A percentile compares a stretch with the other conserved stretches of the same genome.
These are phyloP conservation scores for Anethum foeniculum DNA, from an alignment of 140 eudicot species.

Conservation along the genomic window DNA sequence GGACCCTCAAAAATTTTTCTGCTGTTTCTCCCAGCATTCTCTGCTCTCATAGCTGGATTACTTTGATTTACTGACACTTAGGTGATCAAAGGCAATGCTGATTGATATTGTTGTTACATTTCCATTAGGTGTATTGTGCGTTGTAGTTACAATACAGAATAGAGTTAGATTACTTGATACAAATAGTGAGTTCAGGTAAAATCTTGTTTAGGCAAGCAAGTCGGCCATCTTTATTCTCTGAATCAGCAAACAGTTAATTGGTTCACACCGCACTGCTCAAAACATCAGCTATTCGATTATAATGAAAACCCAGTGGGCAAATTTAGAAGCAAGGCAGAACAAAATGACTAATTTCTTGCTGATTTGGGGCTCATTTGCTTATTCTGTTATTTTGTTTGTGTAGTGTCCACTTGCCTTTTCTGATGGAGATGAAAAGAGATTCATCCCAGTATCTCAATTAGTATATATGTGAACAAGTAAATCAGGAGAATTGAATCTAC, in stretches of 20 bases:
- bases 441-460: neutral
- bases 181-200: neutral
- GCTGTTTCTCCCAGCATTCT: slow-evolving; percentile 21
- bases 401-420: neutral
- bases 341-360: neutral
- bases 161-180: neutral
- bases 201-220: neutral
- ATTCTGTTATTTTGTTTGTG: neutral
- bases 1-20: slow-evolving; percentile 24
- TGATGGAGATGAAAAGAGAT: neutral
- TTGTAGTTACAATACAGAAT: neutral
- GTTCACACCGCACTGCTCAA: neutral
- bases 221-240: neutral
- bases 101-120: neutral
- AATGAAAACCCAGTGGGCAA: neutral
- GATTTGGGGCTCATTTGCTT: neutral
- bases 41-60: slow-evolving; percentile 27
- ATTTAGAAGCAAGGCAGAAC: neutral
- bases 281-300: neutral
- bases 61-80: slow-evolving; percentile 16
- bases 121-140: neutral
- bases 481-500: neutral
- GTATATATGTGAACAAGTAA: too few species aligned
- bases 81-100: neutral
- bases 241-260: neutral